phyloP scores from a whole-genome alignment of 2,329 filamentous ascomycete genomes.

The Aspergillus flavus region DNA sequence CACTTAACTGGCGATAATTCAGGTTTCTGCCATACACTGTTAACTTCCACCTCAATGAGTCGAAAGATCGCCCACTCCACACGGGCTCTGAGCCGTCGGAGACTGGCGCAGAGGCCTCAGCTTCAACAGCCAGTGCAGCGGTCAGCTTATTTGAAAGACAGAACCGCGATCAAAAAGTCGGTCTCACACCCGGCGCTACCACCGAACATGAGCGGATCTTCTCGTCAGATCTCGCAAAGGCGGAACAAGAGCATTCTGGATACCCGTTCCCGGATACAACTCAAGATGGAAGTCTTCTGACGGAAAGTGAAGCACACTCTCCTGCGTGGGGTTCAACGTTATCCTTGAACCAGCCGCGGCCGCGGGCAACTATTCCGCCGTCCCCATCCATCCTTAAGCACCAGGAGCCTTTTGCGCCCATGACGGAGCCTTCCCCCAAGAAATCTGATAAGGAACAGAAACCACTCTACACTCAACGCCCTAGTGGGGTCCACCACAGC shows the following conservation, averaged over 20 bases:
- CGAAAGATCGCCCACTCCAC: conserved; percentile 46
- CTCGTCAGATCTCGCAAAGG: conserved; percentile 26
- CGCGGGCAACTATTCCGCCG: conserved; percentile 72
- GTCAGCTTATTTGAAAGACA: conserved; percentile 40
- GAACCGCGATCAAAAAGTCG: conserved; percentile 23
- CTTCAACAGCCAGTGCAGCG: conserved; percentile 24
- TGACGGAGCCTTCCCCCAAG: conserved; percentile 24
- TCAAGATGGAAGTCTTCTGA: conserved; percentile 55
- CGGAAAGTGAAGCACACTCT: conserved; percentile 73
- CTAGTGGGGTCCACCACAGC: conserved; percentile 13
- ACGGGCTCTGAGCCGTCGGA: conserved; percentile 31
- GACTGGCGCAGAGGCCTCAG: conserved; percentile 30
- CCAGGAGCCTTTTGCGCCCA: conserved; percentile 43
- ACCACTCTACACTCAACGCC: conserved; percentile 14
- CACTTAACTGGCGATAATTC: neutral
- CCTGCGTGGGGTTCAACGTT: conserved; percentile 71
- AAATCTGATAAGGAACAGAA: conserved; percentile 19
- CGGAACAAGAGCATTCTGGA: conserved; percentile 27
- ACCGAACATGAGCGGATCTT: conserved; percentile 48
- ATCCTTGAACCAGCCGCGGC: conserved; percentile 75
- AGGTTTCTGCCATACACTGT: conserved; percentile 93
- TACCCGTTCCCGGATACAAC: conserved; percentile 33
- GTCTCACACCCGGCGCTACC: conserved; percentile 44
- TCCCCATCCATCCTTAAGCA: conserved; percentile 76
- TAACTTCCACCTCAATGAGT: conserved; percentile 70